These are phyloP conservation scores for Colletotrichum karsti DNA, from an alignment of 2,329 filamentous ascomycete species.

Conservation along the genomic window DNA sequence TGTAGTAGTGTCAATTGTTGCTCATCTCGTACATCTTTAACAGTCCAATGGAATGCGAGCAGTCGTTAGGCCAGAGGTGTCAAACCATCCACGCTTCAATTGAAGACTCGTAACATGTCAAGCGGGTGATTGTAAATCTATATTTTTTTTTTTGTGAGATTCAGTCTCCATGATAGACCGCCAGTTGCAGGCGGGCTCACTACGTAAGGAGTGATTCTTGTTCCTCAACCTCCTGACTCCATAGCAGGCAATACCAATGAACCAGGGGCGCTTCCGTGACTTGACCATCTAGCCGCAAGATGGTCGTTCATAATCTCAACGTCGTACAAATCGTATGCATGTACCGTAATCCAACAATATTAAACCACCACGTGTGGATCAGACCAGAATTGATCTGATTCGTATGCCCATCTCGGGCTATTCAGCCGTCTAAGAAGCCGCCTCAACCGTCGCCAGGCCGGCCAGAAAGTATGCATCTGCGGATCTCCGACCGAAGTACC, in stretches of 20 bases:
- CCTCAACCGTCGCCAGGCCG: not conserved
- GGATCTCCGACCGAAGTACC: not conserved
- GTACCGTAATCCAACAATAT: slow-evolving; percentile 29
- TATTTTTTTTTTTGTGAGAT: too few species aligned
- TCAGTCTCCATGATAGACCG: too few species aligned
- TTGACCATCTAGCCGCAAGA: not conserved
- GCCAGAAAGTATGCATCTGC: not conserved
- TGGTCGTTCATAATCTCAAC: not conserved
- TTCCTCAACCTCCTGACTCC: too few species aligned
- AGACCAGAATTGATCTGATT: not conserved
- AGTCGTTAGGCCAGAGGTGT: not conserved
- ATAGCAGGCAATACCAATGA: too few species aligned
- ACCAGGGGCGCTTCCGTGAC: not conserved
- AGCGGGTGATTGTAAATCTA: too few species aligned
- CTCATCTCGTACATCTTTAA: not conserved
- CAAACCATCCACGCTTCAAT: too few species aligned
- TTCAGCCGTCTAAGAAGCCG: not conserved
- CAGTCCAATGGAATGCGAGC: not conserved
- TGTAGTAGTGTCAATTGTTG: too few species aligned
- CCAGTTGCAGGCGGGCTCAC: too few species aligned
- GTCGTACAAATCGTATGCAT: slow-evolving; percentile 31
- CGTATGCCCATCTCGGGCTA: not conserved
- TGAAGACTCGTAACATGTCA: too few species aligned
- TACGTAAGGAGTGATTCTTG: too few species aligned
- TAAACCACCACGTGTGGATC: not conserved